Base-by-base conservation (phyloP, 345 rosid genomes). In the Ricinus communis region DNA sequence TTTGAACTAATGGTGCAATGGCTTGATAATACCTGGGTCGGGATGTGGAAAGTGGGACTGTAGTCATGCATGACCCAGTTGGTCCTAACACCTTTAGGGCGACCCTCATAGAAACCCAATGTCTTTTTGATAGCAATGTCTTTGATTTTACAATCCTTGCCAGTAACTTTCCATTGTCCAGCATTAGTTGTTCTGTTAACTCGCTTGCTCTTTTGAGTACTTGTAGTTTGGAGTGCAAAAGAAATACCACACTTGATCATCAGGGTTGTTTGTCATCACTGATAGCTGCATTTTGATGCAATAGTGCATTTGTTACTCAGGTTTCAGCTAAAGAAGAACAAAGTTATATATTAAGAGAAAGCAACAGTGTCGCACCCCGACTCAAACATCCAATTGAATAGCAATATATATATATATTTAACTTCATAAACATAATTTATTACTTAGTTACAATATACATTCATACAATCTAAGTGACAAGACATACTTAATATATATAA, bases 151-250 rank as follows among this genome's bases (percentile, higher is more conserved):
- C 77, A 69, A 15, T 81, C 71, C 8, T 31, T 30, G 2, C 89
- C 82, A 0, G 91, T 85, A 12, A 65, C 80, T 64, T 87, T 87
- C 89, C 89, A 87, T 64, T 9, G 84, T 4, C 91, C 89, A 15
- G 71, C 65, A 0, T 8, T 62, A 0, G 85, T 82, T 13, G 45
- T 62, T 12, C 87, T 68, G 11, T 53, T 64, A 41, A 61, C 57
- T 40, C 70, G 41, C 8, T 70, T 59, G 33, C 81, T 77, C 45
- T 65, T 71, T 0, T 25, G 40, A n/a, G 38, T 76, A 76, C 73
- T 72, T 77, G 65, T 62, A 53, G 28, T 69, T 76, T 3, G 57
- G 70, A 0, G 49, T 58, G n/a, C 76, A 76, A 73, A 79, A 83
- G 83, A 85, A 85, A 25, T 69, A 67, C 87, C 87, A 81, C 28